Conservation (phyloP, 176 grass and related monocot species). For the Dendrocalamus sinicus region DNA sequence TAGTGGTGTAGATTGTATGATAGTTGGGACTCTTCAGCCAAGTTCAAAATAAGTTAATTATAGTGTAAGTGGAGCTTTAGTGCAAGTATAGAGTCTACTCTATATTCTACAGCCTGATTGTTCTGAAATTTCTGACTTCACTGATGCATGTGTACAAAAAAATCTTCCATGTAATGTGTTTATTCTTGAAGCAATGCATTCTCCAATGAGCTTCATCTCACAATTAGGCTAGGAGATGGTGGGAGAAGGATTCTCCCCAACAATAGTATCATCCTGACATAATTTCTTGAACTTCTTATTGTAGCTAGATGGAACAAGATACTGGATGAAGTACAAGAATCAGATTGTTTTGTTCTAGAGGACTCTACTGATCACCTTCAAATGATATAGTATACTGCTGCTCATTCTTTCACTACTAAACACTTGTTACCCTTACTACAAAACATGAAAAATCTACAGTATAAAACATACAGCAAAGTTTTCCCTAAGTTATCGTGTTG, state of each 20-base stretch:
- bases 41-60: not conserved
- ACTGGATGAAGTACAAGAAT: constrained; percentile 65
- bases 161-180: constrained; percentile 22
- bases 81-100: not conserved
- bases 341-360: constrained; percentile 76
- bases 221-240: not conserved
- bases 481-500: not conserved
- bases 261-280: constrained; percentile 44
- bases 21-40: not conserved
- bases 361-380: constrained; percentile 58
- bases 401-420: constrained; percentile 36
- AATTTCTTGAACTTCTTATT: constrained; percentile 60
- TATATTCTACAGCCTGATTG: not conserved
- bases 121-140: not conserved
- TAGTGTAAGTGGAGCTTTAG: not conserved
- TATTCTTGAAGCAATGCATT: constrained; percentile 32
- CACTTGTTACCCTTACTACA: constrained; percentile 7
- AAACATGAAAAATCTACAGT: not conserved
- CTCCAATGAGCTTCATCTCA: constrained; percentile 28
- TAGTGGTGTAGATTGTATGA: not conserved
- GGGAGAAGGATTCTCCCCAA: constrained; percentile 19
- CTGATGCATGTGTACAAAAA: constrained; percentile 23
- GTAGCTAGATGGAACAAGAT: constrained; percentile 77
- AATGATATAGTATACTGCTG: constrained; percentile 53
- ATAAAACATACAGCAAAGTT: not conserved